These are phyloP conservation scores for Magnolia changhungtana DNA, from an alignment of 164 flowering plant species.

Conservation along the genomic window DNA sequence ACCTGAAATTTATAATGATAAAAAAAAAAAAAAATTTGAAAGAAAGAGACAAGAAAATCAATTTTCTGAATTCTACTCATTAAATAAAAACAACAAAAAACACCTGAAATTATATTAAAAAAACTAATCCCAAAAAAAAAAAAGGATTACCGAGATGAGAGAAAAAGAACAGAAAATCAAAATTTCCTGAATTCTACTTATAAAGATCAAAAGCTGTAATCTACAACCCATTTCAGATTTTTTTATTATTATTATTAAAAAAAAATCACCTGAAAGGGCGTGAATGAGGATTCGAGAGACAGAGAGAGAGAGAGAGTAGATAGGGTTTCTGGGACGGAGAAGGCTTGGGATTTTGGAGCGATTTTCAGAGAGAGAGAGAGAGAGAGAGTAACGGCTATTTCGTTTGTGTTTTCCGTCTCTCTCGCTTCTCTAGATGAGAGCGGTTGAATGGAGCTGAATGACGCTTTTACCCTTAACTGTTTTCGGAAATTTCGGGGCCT, in stretches of 20 bases:
- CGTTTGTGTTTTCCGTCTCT: background rate
- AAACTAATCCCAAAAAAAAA: background rate
- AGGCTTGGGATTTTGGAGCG: no score
- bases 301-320: background rate
- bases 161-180: no score
- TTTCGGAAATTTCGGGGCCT: no score
- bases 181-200: background rate
- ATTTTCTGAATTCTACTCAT: background rate
- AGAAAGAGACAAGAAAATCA: background rate
- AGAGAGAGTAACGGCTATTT: constrained; percentile 14
- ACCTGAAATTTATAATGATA: no score
- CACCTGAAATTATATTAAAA: no score
- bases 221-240: background rate
- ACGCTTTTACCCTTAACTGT: no score
- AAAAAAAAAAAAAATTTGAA: no score
- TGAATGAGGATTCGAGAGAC: background rate
- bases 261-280: background rate
- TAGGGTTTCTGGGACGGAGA: background rate
- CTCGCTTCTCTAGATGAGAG: background rate
- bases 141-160: background rate
- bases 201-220: background rate
- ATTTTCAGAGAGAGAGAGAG: background rate
- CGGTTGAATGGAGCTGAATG: background rate
- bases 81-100: no score
- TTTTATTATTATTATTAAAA: no score